Evolutionary conservation across 2,329 filamentous ascomycete species (phyloP).

Genomic region (Blastomyces percursus): DNA sequence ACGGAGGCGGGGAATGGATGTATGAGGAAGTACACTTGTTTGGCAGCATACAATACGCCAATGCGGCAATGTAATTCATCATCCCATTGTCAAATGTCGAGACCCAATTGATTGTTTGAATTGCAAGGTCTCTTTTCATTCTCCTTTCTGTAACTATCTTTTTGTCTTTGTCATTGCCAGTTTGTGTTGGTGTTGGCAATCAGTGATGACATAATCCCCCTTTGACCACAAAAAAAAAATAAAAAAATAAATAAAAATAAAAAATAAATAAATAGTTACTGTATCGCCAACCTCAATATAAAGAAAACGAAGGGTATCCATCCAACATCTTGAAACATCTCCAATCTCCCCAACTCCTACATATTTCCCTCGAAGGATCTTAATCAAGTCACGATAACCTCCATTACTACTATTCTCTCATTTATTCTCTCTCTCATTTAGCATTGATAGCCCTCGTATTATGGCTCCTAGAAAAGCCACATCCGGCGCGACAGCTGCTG

Average conservation of each 20-base stretch:
- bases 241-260: slow-evolving; percentile 4
- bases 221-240: slow-evolving; percentile 1
- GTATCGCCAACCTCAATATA: background rate
- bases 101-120: background rate
- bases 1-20: background rate
- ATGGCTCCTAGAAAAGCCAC: slow-evolving; percentile 22
- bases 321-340: background rate
- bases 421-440: background rate
- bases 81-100: background rate
- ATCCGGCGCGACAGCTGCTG: slow-evolving; percentile 18
- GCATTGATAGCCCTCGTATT: slow-evolving; percentile 6
- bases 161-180: background rate
- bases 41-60: background rate
- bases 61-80: background rate
- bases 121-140: background rate
- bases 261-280: slow-evolving; percentile 6
- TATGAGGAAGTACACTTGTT: background rate
- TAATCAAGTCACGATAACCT: background rate
- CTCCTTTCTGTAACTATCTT: background rate
- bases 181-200: background rate
- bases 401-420: background rate
- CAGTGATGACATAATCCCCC: slow-evolving; percentile 4
- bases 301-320: background rate
- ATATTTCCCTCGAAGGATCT: background rate
- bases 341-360: background rate